Evolutionary conservation across 2,329 filamentous ascomycete species (phyloP), one percentile per base, ranked within the genome.

Genomic region (Phoma sp.): DNA sequence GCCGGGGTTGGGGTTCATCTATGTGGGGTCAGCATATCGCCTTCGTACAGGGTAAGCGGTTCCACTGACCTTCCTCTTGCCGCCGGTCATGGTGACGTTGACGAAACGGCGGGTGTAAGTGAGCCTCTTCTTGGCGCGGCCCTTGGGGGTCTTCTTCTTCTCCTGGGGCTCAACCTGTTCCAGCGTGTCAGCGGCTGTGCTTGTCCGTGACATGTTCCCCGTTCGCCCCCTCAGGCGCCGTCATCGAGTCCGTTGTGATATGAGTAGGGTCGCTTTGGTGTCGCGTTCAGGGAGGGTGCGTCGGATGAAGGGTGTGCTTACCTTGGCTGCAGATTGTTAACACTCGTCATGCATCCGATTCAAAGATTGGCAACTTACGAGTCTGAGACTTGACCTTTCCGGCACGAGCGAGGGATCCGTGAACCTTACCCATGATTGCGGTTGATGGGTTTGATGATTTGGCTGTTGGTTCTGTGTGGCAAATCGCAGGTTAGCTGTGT

Each of bases 51-150:
- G 7, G n/a, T 11, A 11, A 18, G 7, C 23, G 5, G 24, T 13
- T 71, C 67, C 44, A 66, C 82, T 76, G 80, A 95, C 91, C 91
- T 97, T 97, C 82, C 93, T 86, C 93, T 98, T 98, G 83, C 93
- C 93, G 80, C 92, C 93, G 68, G 93, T 96, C 82, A 96, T 86
- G 76, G 91, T 95, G 78, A 98, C 92, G 83, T 98, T 97, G 72
- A 98, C 93, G 85, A 98, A 98, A 76, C 93, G 92, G 79, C 93
- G 90, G 73, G 91, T 96, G 87, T 97, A 97, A 80, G 86, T 88
- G 79, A 96, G 88, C 77, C 93, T 88, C 92, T 98, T 98, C 84
- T 95, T 91, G 72, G 93, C 93, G 77, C 93, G 92, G 77, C 93
- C 93, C 88, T 97, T 97, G 78, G 93, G 92, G 72, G 83, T 86